A percentile compares a stretch with the other conserved stretches of the same genome.
Evolutionary conservation across 257 asterid species (phyloP).

Genomic region (Nicotiana otophora): DNA sequence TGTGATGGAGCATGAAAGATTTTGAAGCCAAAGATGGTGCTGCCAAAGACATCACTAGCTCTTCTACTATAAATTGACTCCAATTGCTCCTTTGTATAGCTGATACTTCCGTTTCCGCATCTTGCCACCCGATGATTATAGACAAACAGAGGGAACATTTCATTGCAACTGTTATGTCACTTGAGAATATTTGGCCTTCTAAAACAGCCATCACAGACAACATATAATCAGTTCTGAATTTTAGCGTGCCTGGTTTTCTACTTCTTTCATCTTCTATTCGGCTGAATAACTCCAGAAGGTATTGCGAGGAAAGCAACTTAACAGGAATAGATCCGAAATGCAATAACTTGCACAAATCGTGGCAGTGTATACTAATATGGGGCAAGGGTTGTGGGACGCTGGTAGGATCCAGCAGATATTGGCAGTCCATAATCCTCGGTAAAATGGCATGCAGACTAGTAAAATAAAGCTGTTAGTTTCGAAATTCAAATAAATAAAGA

Average conservation of each 20-base stretch:
- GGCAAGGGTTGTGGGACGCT: constrained; percentile 31
- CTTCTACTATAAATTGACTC: constrained; percentile 82
- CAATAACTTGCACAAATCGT: constrained; percentile 70
- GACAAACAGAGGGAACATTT: constrained; percentile 72
- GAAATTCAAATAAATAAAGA: not conserved
- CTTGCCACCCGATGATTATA: constrained; percentile 50
- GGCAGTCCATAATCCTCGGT: constrained; percentile 53
- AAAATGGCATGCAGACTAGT: constrained; percentile 51
- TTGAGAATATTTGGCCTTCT: constrained; percentile 65
- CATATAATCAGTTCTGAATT: constrained; percentile 42
- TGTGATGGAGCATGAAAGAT: constrained; percentile 43
- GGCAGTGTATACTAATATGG: constrained; percentile 58
- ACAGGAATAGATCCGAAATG: constrained; percentile 72
- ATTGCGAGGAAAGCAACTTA: constrained; percentile 62
- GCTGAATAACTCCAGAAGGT: constrained; percentile 61
- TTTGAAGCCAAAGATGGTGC: constrained; percentile 53
- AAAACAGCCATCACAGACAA: constrained; percentile 47
- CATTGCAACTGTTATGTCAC: constrained; percentile 51
- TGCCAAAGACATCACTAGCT: constrained; percentile 65
- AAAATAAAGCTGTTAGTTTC: constrained; percentile 25
- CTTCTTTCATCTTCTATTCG: constrained; percentile 34
- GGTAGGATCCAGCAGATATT: constrained; percentile 36
- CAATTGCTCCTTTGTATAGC: constrained; percentile 35
- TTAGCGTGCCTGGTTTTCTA: constrained; percentile 28
- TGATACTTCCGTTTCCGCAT: constrained; percentile 28